phyloP scores from a whole-genome alignment of 2,329 filamentous ascomycete species.

The Fusarium guadeloupense region DNA sequence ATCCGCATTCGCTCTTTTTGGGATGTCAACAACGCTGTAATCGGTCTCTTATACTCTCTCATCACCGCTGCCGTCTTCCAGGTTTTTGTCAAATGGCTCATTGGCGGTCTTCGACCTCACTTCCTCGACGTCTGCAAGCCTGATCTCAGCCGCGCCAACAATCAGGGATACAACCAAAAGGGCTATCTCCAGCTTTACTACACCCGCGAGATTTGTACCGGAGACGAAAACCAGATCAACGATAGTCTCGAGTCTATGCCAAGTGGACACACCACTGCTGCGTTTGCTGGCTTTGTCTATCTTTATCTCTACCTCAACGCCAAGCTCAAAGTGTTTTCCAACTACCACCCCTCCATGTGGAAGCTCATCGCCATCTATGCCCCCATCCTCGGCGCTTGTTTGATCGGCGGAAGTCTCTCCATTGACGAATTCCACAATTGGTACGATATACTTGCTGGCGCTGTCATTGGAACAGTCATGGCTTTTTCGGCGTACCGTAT shows the following conservation, averaged over 20 bases:
- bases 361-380: conserved; percentile 72
- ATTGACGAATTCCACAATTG: conserved; percentile 81
- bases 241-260: conserved; percentile 77
- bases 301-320: conserved; percentile 79
- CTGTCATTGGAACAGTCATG: conserved; percentile 70
- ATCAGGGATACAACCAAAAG: conserved; percentile 54
- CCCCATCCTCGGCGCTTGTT: conserved; percentile 71
- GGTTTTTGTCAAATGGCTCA: conserved; percentile 79
- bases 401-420: conserved; percentile 75
- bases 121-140: conserved; percentile 77
- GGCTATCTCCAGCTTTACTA: conserved; percentile 72
- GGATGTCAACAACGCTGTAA: conserved; percentile 75
- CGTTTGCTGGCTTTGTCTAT: conserved; percentile 76
- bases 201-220: conserved; percentile 75
- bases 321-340: conserved; percentile 78
- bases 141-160: conserved; percentile 34
- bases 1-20: conserved; percentile 74
- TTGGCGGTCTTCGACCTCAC: conserved; percentile 76
- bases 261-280: conserved; percentile 77
- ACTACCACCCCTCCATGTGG: conserved; percentile 79
- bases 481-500: conserved; percentile 73
- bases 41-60: conserved; percentile 75
- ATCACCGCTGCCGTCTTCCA: conserved; percentile 79
- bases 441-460: conserved; percentile 77
- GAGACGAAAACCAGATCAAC: conserved; percentile 70